phyloP scores from a whole-genome alignment of 2,329 filamentous ascomycete genomes.

The Penicillium sp. region DNA sequence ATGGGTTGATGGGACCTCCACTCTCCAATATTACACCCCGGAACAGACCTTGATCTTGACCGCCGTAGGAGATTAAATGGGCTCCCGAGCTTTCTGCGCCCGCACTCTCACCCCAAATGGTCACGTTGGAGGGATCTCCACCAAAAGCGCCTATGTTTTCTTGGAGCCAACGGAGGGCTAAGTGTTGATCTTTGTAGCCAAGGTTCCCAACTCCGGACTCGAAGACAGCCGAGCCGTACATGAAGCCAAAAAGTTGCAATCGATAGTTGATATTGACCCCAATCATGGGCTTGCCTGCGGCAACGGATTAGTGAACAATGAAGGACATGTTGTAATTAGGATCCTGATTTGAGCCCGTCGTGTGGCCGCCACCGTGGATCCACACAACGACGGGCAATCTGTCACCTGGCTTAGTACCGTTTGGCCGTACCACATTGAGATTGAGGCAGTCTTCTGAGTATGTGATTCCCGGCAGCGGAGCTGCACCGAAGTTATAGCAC shows the following conservation, averaged over 20 bases:
- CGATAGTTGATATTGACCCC: conserved; percentile 57
- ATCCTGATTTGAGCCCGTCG: conserved; percentile 51
- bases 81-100: conserved; percentile 52
- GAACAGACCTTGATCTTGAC: conserved; percentile 56
- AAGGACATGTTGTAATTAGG: conserved; percentile 63
- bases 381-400: conserved; percentile 62
- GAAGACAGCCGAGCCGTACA: conserved; percentile 48
- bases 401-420: too few species aligned
- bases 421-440: too few species aligned
- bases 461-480: too few species aligned
- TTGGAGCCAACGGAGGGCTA: conserved; percentile 40
- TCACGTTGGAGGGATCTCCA: conserved; percentile 37
- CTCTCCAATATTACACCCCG: conserved; percentile 53
- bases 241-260: conserved; percentile 54
- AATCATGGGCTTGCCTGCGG: conserved; percentile 48
- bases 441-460: too few species aligned
- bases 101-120: conserved; percentile 58
- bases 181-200: conserved; percentile 47
- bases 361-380: conserved; percentile 61
- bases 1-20: conserved; percentile 52
- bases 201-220: conserved; percentile 54
- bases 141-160: conserved; percentile 39
- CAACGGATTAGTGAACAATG: conserved; percentile 53
- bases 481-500: too few species aligned
- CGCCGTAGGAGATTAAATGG: conserved; percentile 56